Conservation (phyloP, 2,329 filamentous ascomycete genomes). For the Emmonsiellopsis sp. region DNA sequence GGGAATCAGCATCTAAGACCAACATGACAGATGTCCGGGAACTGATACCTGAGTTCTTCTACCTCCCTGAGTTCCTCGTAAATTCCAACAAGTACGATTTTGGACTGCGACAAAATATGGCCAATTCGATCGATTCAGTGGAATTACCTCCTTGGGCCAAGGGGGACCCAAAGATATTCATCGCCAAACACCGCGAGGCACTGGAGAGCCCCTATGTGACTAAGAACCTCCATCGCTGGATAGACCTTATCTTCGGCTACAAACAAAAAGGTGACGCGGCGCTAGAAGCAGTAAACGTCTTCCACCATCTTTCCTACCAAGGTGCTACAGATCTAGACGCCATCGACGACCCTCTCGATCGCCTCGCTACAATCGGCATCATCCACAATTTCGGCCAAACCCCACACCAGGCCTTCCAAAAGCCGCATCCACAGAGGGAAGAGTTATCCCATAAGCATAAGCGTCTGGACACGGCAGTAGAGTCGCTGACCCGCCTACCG, state of each 20-base stretch:
- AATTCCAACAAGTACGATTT: slow-evolving; percentile 95
- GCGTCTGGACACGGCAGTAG: slow-evolving; percentile 67
- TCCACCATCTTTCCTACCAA: slow-evolving; percentile 90
- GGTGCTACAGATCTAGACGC: slow-evolving; percentile 87
- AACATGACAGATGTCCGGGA: slow-evolving; percentile 94
- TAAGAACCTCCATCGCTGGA: slow-evolving; percentile 84
- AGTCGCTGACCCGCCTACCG: slow-evolving; percentile 66
- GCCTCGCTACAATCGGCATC: slow-evolving; percentile 81
- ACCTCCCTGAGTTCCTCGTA: slow-evolving; percentile 85
- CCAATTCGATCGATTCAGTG: slow-evolving; percentile 72
- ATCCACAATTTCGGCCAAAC: slow-evolving; percentile 99
- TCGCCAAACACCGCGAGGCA: slow-evolving; percentile 90
- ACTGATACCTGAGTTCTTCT: slow-evolving; percentile 95
- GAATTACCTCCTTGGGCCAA: slow-evolving; percentile 93
- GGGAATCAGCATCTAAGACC: slow-evolving; percentile 78
- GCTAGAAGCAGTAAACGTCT: slow-evolving; percentile 85
- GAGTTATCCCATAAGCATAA: slow-evolving; percentile 53
- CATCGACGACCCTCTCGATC: slow-evolving; percentile 79
- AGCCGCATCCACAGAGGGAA: slow-evolving; percentile 69
- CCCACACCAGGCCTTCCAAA: slow-evolving; percentile 84
- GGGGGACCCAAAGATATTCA: slow-evolving; percentile 89
- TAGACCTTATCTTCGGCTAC: slow-evolving; percentile 86
- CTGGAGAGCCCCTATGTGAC: slow-evolving; percentile 90
- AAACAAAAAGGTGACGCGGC: slow-evolving; percentile 93
- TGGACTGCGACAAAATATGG: slow-evolving; percentile 72